Evolutionary conservation across 495 filamentous ascomycete genomes (phyloP).

Genomic region (Trichoderma virens): DNA sequence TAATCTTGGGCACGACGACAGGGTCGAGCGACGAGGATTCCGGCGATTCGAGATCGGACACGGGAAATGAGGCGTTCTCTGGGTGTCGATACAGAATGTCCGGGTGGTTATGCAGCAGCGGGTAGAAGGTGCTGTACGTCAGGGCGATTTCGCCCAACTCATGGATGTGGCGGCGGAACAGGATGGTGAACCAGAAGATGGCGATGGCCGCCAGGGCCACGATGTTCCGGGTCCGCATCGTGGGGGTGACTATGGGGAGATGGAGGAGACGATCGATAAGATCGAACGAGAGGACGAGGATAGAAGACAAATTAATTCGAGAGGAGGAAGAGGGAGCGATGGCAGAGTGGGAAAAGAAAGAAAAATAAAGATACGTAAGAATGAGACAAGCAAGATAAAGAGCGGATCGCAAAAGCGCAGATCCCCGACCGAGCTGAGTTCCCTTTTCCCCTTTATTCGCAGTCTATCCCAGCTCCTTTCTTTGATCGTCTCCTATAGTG

Average conservation of each 20-base stretch:
- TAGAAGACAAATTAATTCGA: neutral
- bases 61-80: neutral
- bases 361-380: neutral
- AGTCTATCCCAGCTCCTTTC: neutral
- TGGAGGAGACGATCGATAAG: neutral
- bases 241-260: neutral
- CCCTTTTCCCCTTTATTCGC: too few species aligned
- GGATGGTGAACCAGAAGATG: neutral
- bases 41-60: neutral
- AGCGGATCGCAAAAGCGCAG: too few species aligned
- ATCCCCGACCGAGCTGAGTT: too few species aligned
- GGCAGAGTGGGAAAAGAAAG: neutral
- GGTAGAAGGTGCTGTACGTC: slow-evolving; percentile 5
- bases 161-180: neutral
- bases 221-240: slow-evolving; percentile 1
- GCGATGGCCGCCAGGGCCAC: slow-evolving; percentile 6
- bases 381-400: neutral
- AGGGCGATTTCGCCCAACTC: neutral
- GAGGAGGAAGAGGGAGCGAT: neutral
- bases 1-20: slow-evolving; percentile 9
- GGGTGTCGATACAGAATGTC: slow-evolving; percentile 2
- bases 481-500: neutral
- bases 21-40: neutral
- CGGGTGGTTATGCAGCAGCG: neutral
- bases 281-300: too few species aligned